These are phyloP conservation scores for Dictyophora rubrovolvata DNA, from an alignment of 768 basidiomycete species.

Conservation along the genomic window DNA sequence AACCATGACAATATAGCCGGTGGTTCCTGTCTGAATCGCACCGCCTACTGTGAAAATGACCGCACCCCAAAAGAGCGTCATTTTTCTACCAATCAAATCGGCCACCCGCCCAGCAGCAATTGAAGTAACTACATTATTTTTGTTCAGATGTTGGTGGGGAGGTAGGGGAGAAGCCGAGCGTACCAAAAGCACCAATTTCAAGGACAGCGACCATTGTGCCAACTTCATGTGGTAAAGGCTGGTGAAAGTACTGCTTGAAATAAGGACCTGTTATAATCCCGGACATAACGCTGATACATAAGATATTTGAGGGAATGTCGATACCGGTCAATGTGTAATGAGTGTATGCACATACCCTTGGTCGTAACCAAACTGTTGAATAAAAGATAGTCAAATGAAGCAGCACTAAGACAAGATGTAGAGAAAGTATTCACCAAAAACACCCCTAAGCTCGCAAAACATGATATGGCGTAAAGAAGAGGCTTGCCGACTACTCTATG, in stretches of 20 bases:
- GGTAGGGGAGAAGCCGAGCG: conserved; percentile 17
- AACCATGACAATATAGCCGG: conserved; percentile 73
- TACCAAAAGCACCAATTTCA: conserved; percentile 86
- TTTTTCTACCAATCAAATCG: conserved; percentile 75
- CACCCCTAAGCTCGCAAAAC: conserved; percentile 77
- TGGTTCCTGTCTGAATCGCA: conserved; percentile 72
- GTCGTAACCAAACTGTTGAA: conserved; percentile 67
- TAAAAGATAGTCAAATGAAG: conserved; percentile 7
- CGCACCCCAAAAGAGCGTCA: conserved; percentile 77
- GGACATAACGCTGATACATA: conserved; percentile 60
- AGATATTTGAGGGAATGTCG: background rate
- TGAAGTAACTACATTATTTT: conserved; percentile 56
- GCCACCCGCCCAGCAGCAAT: conserved; percentile 82
- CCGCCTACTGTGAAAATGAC: conserved; percentile 81
- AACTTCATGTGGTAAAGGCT: conserved; percentile 60
- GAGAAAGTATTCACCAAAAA: conserved; percentile 51
- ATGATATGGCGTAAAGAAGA: conserved; percentile 68
- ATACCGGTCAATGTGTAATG: conserved; percentile 8
- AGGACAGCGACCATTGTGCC: conserved; percentile 97
- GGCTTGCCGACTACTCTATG: conserved; percentile 61
- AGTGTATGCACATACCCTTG: conserved; percentile 48
- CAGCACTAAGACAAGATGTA: conserved; percentile 3
- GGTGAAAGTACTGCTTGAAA: conserved; percentile 73
- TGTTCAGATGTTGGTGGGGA: conserved; percentile 4
- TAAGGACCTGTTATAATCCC: conserved; percentile 85